Evolutionary conservation across 1,139 yeast genomes (phyloP).

Genomic region (Yamadazyma blattariae): DNA sequence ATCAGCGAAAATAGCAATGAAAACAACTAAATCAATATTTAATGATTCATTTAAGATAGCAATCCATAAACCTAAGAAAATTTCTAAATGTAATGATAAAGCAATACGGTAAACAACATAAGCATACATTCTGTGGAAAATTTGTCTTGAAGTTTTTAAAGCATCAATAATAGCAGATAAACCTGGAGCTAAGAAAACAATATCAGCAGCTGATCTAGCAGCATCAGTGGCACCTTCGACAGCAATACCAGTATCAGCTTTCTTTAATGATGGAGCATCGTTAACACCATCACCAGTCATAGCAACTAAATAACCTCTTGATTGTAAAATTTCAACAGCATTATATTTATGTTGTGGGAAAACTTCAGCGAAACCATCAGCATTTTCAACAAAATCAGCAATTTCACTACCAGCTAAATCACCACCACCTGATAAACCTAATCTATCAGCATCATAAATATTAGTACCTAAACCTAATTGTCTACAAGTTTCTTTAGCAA

Average conservation of each 20-base stretch:
- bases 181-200: slow-evolving; percentile 96
- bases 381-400: slow-evolving; percentile 93
- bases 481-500: slow-evolving; percentile 98
- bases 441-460: slow-evolving; percentile 96
- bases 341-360: slow-evolving; percentile 96
- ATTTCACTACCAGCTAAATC: slow-evolving; percentile 95
- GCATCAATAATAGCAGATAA: slow-evolving; percentile 93
- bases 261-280: slow-evolving; percentile 95
- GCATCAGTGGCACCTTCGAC: slow-evolving; percentile 97
- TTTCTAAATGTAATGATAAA: slow-evolving; percentile 86
- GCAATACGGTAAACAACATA: slow-evolving; percentile 97
- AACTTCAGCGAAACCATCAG: slow-evolving; percentile 97
- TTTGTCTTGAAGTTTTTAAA: slow-evolving; percentile 89
- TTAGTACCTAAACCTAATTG: slow-evolving; percentile 96
- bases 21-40: slow-evolving; percentile 84
- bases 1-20: slow-evolving; percentile 94
- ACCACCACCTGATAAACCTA: slow-evolving; percentile 95
- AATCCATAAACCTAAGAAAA: slow-evolving; percentile 92
- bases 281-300: slow-evolving; percentile 99
- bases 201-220: slow-evolving; percentile 95
- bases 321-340: slow-evolving; percentile 86
- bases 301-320: slow-evolving; percentile 93
- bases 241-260: slow-evolving; percentile 97
- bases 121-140: slow-evolving; percentile 98
- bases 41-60: slow-evolving; percentile 83